Conservation (phyloP, 176 grass and related monocot species). For the Carex littledalei region DNA sequence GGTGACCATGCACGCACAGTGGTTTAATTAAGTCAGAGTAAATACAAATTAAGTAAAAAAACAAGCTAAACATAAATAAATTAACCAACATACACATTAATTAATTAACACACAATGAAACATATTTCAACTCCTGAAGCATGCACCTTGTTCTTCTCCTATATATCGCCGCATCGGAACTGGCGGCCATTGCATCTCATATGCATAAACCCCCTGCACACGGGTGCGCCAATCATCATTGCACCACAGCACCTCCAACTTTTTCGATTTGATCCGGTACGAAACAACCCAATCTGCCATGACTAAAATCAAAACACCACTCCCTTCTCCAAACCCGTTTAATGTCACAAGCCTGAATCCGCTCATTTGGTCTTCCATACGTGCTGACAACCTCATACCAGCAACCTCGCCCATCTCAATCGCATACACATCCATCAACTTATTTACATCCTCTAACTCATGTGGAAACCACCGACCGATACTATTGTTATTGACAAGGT, state of each 20-base stretch:
- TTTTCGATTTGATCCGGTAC: constrained; percentile 9
- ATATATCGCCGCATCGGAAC: not conserved
- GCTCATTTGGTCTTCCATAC: constrained; percentile 32
- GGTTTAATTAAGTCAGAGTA: no score
- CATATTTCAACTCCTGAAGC: not conserved
- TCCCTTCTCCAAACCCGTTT: constrained; percentile 46
- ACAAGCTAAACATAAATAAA: no score
- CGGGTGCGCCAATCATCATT: constrained; percentile 23
- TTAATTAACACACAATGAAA: not conserved
- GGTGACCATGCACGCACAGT: no score
- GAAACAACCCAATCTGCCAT: constrained; percentile 51
- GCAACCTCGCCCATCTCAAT: constrained; percentile 23
- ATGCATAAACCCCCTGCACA: constrained; percentile 32
- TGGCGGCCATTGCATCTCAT: constrained; percentile 57
- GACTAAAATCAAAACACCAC: constrained; percentile 28
- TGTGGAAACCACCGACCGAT: constrained; percentile 22
- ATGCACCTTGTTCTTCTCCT: not conserved
- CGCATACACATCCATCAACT: constrained; percentile 1
- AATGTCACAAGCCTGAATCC: constrained; percentile 42
- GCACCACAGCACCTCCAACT: constrained; percentile 34
- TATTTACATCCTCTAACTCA: constrained; percentile 12
- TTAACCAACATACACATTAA: no score
- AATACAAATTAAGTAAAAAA: no score
- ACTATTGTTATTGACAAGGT: not conserved
- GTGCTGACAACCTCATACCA: constrained; percentile 37